These are phyloP conservation scores for Anthoceros angustus DNA, from an alignment of 225 moss, liverwort and hornwort genomes.

Conservation along the genomic window DNA sequence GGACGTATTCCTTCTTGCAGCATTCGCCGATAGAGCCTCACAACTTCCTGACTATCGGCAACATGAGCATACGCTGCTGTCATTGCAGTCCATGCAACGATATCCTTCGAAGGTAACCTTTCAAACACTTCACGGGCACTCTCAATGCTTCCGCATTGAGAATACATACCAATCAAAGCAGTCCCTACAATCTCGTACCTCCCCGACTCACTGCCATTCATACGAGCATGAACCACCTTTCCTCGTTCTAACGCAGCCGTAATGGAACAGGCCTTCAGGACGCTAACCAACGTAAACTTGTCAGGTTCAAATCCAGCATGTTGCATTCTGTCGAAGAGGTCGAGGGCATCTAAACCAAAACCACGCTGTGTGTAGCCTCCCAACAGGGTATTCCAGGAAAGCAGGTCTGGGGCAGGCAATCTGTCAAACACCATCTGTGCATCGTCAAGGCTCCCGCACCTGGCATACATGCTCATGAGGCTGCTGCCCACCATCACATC, in stretches of 20 bases:
- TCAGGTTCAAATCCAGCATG: too few species aligned
- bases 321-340: too few species aligned
- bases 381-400: conserved; percentile 9
- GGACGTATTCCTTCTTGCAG: conserved; percentile 17
- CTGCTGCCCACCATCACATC: conserved; percentile 9
- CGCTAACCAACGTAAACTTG: too few species aligned
- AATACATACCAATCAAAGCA: conserved; percentile 38
- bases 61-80: conserved; percentile 25
- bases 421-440: conserved; percentile 21
- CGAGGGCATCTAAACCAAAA: too few species aligned
- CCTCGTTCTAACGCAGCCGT: conserved; percentile 12
- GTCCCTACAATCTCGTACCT: conserved; percentile 19
- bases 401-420: conserved; percentile 25
- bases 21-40: conserved; percentile 23
- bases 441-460: conserved; percentile 1
- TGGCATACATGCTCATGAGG: too few species aligned
- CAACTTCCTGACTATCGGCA: conserved; percentile 8
- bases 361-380: background rate
- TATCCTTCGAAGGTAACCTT: conserved; percentile 17
- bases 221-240: conserved; percentile 16
- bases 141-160: conserved; percentile 22
- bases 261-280: conserved; percentile 25
- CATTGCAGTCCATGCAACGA: conserved; percentile 39
- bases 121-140: conserved; percentile 26
- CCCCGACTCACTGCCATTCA: conserved; percentile 16